A percentile compares a stretch with the other conserved stretches of the same genome.
These are phyloP conservation scores for Tylopilus subfusipes DNA, from an alignment of 768 basidiomycete species.

Conservation along the genomic window DNA sequence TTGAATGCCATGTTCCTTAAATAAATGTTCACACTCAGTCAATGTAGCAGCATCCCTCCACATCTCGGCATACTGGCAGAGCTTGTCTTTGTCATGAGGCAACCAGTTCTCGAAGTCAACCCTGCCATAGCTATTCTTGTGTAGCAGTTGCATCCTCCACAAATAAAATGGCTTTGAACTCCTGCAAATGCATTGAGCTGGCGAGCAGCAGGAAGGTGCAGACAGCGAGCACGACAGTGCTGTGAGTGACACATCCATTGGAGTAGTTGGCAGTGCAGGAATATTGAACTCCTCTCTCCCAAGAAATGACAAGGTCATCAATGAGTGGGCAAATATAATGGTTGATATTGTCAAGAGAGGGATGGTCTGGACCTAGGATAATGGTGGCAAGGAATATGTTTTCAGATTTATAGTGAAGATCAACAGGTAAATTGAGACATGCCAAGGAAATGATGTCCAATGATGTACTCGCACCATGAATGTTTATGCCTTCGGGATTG, in stretches of 20 bases:
- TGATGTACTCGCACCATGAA: background rate
- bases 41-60: background rate
- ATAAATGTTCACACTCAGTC: background rate
- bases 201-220: slow-evolving; percentile 36
- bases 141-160: slow-evolving; percentile 29
- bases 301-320: slow-evolving; percentile 3
- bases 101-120: slow-evolving; percentile 18
- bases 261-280: slow-evolving; percentile 13
- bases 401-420: background rate
- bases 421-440: background rate
- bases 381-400: background rate
- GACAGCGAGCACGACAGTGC: slow-evolving; percentile 27
- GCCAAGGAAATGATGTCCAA: background rate
- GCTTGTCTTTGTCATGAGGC: background rate
- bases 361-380: background rate
- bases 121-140: slow-evolving; percentile 4
- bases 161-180: slow-evolving; percentile 24
- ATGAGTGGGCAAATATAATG: background rate
- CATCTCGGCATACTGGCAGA: background rate
- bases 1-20: background rate
- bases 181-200: slow-evolving; percentile 19
- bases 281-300: slow-evolving; percentile 32
- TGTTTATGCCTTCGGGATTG: background rate
- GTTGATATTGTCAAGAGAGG: background rate
- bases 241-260: slow-evolving; percentile 19